These are phyloP conservation scores for Teratosphaeria zuluensis DNA, from an alignment of 2,329 filamentous ascomycete genomes.

Conservation along the genomic window DNA sequence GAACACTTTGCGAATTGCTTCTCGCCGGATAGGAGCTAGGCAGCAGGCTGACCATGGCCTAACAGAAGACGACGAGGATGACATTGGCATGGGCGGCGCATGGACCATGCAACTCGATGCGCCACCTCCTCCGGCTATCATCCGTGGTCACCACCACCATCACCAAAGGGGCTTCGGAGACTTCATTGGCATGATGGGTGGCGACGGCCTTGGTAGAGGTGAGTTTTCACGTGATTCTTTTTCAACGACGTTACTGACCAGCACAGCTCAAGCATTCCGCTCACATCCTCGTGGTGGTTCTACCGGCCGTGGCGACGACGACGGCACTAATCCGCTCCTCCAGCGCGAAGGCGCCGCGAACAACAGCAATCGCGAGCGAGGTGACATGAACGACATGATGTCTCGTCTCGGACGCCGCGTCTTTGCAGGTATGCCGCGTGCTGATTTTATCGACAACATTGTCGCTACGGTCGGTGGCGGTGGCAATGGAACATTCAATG, in stretches of 20 bases:
- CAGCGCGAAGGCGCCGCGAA: slow-evolving; percentile 33
- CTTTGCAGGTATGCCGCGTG: slow-evolving; percentile 10
- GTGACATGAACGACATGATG: background rate
- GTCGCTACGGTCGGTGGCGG: slow-evolving; percentile 11
- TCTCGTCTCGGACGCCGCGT: slow-evolving; percentile 10
- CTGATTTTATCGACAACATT: slow-evolving; percentile 16
- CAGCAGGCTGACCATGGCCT: slow-evolving; percentile 1
- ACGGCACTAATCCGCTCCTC: slow-evolving; percentile 79
- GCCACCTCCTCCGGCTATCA: slow-evolving; percentile 9
- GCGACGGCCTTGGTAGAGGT: slow-evolving; percentile 4
- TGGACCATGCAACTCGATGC: slow-evolving; percentile 10
- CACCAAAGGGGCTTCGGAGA: slow-evolving; percentile 16
- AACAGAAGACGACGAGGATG: slow-evolving; percentile 22
- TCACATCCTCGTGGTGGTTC: slow-evolving; percentile 4
- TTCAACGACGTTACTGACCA: background rate
- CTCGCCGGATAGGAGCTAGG: background rate
- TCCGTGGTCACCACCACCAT: slow-evolving; percentile 10
- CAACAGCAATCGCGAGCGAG: slow-evolving; percentile 2
- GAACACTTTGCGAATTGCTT: background rate
- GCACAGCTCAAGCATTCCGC: slow-evolving; percentile 4
- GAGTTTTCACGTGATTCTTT: background rate
- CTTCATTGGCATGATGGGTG: slow-evolving; percentile 18
- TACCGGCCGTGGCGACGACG: slow-evolving; percentile 50
- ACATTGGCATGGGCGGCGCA: slow-evolving; percentile 14
- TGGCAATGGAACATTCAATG: slow-evolving; percentile 14